Conservation (phyloP, 176 grass and related monocot genomes). For the Tillandsia leiboldiana region DNA sequence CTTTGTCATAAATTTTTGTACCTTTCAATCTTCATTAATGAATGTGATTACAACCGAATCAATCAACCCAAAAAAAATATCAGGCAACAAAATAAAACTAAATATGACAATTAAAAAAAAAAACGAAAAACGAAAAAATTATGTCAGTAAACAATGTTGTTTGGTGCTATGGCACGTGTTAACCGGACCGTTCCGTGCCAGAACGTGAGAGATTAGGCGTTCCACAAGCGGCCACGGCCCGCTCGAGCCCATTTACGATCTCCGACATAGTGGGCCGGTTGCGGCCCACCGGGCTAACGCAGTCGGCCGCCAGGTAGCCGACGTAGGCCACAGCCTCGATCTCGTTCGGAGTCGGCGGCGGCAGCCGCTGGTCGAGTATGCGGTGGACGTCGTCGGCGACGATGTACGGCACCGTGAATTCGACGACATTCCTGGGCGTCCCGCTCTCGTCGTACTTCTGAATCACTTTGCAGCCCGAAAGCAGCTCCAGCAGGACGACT, state of each 20-base stretch:
- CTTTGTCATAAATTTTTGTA: neutral
- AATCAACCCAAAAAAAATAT: neutral
- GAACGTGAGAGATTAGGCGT: conserved; percentile 15
- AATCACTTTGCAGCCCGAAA: conserved; percentile 69
- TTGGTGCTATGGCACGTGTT: conserved; percentile 25
- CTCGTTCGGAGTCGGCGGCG: conserved; percentile 35
- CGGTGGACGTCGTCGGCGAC: conserved; percentile 46
- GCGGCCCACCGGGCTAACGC: conserved; percentile 48
- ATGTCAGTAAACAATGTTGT: conserved; percentile 24
- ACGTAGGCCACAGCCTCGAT: conserved; percentile 66
- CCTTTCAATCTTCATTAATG: neutral
- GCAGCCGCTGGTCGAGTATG: conserved; percentile 60
- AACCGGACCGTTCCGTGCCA: conserved; percentile 22
- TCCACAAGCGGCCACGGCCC: conserved; percentile 40
- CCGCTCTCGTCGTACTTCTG: conserved; percentile 70
- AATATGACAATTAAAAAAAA: neutral
- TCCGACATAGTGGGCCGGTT: conserved; percentile 81
- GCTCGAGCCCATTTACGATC: conserved; percentile 68
- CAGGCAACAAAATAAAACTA: neutral
- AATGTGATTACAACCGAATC: neutral
- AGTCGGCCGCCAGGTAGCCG: conserved; percentile 72
- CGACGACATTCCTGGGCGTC: conserved; percentile 73
- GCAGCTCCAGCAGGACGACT: conserved; percentile 61
- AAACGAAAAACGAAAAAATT: neutral
- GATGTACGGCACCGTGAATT: conserved; percentile 74